Evolutionary conservation across 2,329 filamentous ascomycete species (phyloP).

Genomic region (Diaporthe caulivora): DNA sequence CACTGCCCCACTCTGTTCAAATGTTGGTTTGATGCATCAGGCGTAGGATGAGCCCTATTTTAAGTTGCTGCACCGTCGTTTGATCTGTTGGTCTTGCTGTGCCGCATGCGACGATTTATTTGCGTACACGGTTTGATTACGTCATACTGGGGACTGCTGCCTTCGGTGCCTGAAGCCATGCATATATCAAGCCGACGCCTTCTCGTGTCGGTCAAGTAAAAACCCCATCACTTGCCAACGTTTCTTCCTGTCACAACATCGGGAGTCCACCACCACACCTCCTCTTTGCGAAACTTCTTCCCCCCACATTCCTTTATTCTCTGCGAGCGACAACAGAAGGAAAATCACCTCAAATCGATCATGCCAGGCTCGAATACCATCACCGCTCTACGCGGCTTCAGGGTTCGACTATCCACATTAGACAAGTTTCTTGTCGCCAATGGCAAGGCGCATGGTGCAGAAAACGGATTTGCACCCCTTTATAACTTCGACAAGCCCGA

Average conservation of each 20-base stretch:
- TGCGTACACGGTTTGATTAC: not conserved
- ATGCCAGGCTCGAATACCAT: slow-evolving; percentile 5
- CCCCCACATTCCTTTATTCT: not conserved
- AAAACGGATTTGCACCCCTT: not conserved
- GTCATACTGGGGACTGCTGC: slow-evolving; percentile 5
- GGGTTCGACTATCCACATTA: not conserved
- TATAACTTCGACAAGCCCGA: not conserved
- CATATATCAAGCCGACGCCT: not conserved
- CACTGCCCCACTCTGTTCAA: no score
- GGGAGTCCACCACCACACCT: not conserved
- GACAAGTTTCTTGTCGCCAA: slow-evolving; percentile 10
- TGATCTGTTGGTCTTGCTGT: no score
- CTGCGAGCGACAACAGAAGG: not conserved
- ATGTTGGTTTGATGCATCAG: no score
- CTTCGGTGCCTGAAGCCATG: slow-evolving; percentile 13
- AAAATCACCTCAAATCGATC: not conserved
- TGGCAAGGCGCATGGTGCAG: not conserved
- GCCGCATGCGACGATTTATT: not conserved
- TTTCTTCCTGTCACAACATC: not conserved
- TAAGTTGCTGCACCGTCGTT: no score
- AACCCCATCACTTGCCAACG: not conserved
- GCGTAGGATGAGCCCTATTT: no score
- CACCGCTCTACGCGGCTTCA: slow-evolving; percentile 6
- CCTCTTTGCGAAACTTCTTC: not conserved
- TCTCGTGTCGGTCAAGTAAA: not conserved